Conservation (phyloP, 2,329 filamentous ascomycete genomes). For the Plectosphaerella plurivora region DNA sequence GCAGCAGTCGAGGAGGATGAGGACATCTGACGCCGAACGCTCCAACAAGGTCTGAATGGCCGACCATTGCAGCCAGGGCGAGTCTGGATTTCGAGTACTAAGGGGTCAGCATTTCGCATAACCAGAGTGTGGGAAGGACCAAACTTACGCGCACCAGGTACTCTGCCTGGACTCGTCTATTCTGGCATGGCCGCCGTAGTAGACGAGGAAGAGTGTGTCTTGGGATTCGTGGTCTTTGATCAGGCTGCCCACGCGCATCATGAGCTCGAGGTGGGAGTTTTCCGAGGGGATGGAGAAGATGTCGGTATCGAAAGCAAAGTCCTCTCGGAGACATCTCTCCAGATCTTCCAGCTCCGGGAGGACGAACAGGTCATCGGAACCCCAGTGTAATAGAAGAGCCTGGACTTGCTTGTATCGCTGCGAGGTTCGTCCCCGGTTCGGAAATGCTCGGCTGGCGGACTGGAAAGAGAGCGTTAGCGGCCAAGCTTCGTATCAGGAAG, state of each 20-base stretch:
- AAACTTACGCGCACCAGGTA: conserved; percentile 54
- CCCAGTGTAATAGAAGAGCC: conserved; percentile 52
- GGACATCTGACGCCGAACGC: conserved; percentile 50
- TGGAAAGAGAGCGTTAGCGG: conserved; percentile 15
- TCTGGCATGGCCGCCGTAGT: conserved; percentile 56
- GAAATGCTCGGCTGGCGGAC: conserved; percentile 53
- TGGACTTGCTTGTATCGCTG: conserved; percentile 54
- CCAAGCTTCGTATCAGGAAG: background rate
- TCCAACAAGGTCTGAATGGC: conserved; percentile 57
- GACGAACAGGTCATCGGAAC: conserved; percentile 53
- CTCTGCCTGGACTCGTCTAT: conserved; percentile 57
- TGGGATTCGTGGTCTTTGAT: conserved; percentile 52
- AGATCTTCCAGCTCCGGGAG: conserved; percentile 53
- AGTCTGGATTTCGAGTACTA: conserved; percentile 45
- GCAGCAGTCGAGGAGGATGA: conserved; percentile 57
- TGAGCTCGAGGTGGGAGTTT: conserved; percentile 54
- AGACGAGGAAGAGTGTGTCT: conserved; percentile 53
- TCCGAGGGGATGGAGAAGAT: conserved; percentile 55
- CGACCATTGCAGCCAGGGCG: conserved; percentile 57
- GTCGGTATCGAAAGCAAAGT: conserved; percentile 53
- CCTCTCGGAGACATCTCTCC: conserved; percentile 47
- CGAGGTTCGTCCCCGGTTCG: conserved; percentile 46
- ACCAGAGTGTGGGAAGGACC: background rate
- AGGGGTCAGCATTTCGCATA: background rate
- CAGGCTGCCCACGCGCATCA: conserved; percentile 51